Evolutionary conservation across 345 rosid species (phyloP).

Genomic region (Aquilaria malaccensis): DNA sequence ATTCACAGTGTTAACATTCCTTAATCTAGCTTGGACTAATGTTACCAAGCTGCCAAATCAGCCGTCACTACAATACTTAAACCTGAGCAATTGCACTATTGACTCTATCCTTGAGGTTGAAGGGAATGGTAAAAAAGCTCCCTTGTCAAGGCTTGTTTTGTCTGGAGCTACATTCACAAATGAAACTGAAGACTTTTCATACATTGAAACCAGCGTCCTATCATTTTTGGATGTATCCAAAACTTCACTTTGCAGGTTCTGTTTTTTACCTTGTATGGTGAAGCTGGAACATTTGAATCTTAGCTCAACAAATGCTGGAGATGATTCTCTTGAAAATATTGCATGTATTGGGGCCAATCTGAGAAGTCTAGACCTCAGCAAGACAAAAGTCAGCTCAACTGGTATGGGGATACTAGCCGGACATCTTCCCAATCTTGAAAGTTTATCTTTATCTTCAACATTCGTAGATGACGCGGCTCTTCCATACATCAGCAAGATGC

Average conservation of each 20-base stretch:
- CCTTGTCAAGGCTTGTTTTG: conserved; percentile 46
- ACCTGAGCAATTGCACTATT: conserved; percentile 71
- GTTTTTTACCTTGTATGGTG: conserved; percentile 49
- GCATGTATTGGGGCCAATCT: conserved; percentile 51
- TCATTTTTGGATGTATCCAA: conserved; percentile 59
- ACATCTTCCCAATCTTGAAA: conserved; percentile 61
- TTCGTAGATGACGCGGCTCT: conserved; percentile 53
- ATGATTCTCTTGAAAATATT: conserved; percentile 55
- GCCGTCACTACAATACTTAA: conserved; percentile 61
- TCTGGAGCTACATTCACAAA: conserved; percentile 58
- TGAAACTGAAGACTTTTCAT: conserved; percentile 46
- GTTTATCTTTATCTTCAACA: conserved; percentile 50
- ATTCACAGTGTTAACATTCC: conserved; percentile 60
- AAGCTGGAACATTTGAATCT: conserved; percentile 70
- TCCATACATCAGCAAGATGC: conserved; percentile 47
- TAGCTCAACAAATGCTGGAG: conserved; percentile 49
- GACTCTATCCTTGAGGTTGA: conserved; percentile 32
- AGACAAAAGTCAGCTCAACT: conserved; percentile 60
- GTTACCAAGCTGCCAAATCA: conserved; percentile 56
- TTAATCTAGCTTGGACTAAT: conserved; percentile 73
- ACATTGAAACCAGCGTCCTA: conserved; percentile 37
- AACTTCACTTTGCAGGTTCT: conserved; percentile 45
- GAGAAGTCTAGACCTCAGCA: conserved; percentile 52
- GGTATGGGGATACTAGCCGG: conserved; percentile 57
- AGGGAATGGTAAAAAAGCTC: conserved; percentile 32